Conservation (phyloP, 352 stramenopile species). For the Halophytophthora batemanensis region DNA sequence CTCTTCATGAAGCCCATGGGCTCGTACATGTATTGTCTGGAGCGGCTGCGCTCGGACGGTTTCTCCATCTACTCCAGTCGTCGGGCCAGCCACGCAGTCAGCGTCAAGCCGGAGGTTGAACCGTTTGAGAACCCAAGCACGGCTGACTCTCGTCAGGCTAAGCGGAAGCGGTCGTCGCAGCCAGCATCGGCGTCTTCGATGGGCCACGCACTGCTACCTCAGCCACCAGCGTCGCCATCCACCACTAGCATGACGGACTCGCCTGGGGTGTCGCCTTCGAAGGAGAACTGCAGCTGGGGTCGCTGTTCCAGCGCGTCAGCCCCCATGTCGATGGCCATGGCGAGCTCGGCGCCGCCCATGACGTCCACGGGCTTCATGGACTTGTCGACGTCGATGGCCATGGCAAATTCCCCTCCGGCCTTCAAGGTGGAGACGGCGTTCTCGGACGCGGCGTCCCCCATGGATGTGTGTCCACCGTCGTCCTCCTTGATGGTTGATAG, state of each 20-base stretch:
- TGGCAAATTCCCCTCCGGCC: slow-evolving; percentile 20
- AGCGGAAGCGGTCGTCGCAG: slow-evolving; percentile 50
- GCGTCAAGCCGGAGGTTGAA: slow-evolving; percentile 50
- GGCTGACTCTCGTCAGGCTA: slow-evolving; percentile 40
- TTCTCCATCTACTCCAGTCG: slow-evolving; percentile 83
- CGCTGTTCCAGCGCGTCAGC: slow-evolving; percentile 11
- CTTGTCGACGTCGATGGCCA: slow-evolving; percentile 13
- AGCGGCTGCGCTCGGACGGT: slow-evolving; percentile 67
- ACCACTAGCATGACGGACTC: slow-evolving; percentile 33
- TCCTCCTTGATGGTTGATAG: slow-evolving; percentile 33
- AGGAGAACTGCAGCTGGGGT: slow-evolving; percentile 25
- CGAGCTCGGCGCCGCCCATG: slow-evolving; percentile 1
- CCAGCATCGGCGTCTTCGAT: slow-evolving; percentile 16
- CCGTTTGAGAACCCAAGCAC: slow-evolving; percentile 44
- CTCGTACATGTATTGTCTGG: slow-evolving; percentile 77
- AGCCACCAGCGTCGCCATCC: slow-evolving; percentile 29
- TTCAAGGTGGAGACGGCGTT: slow-evolving; percentile 44
- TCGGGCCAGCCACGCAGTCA: slow-evolving; percentile 53
- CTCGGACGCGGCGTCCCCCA: slow-evolving; percentile 18
- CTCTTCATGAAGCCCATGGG: slow-evolving; percentile 85
- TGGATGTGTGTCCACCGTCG: slow-evolving; percentile 22
- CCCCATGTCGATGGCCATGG: slow-evolving; percentile 1
- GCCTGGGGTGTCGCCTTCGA: slow-evolving; percentile 38
- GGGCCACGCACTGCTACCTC: slow-evolving; percentile 22
- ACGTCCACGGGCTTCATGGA: slow-evolving; percentile 33